Base-by-base conservation (phyloP, 2,329 filamentous ascomycete species). In the Ophiostoma novo-ulmi region DNA sequence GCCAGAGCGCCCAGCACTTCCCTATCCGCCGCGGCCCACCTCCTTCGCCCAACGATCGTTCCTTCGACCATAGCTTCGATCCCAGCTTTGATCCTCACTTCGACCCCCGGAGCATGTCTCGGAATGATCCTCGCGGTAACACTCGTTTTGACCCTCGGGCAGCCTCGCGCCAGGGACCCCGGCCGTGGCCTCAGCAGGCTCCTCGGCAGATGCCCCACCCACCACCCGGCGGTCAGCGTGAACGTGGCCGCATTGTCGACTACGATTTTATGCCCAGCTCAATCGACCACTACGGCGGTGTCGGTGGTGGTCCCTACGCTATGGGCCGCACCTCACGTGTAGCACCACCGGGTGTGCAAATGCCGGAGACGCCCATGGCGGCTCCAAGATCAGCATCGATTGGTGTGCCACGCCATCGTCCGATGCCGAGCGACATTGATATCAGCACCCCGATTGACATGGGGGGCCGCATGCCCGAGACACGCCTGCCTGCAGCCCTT, bases 271-370 rank as follows among this genome's bases (percentile, higher is more conserved):
- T 48, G 13, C n/a, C 61, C 6, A 67, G 68, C 35, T 10, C 61
- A 1, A 61, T 68, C n/a, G 70, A 66, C 67, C 70, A 55, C 17
- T 69, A 69, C 22, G 67, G 70, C 11, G 65, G 52, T 38, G 31
- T 63, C 4, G 63, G 48, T 5, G 67, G 70, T 5, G 36, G 67
- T 26, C 26, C 61, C 2, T 67, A 69, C 36, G 41, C 63, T 4
- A 67, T 69, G 63, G 63, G n/a, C 1, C 70, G 61, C 13, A 52
- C 61, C 5, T 68, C 64, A 13, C 64, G 67, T 7, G 38, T 11
- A 0, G 48, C 68, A 1, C 67, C 68, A 1, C 64, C 52, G 0
- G 65, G 68, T 13, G 67, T 70, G 61, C 67, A 63, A 20, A 48
- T 67, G 38, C 11, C 63, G 7, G 63, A 66, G 5, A n/a, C 11